Evolutionary conservation across 805 yeast species (phyloP), one percentile per base, ranked within the genome.

Genomic region (Naumovozyma dairenensis): DNA sequence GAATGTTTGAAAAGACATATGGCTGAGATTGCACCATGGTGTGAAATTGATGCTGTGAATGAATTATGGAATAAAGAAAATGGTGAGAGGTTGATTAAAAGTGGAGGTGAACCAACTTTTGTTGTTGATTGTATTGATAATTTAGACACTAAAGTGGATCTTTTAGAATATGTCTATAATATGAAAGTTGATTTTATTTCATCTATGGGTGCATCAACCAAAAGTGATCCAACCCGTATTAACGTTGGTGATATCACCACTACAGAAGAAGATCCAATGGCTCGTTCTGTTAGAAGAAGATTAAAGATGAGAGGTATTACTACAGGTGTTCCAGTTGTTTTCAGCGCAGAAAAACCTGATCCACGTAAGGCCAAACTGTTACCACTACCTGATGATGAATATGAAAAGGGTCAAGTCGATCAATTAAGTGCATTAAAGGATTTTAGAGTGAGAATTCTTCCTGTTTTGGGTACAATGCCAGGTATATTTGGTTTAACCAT

Each of bases 161-260:
- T 92, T 33, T 63, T 92, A 44, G 77, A 77, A 21, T 87, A 69
- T 58, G 79, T 94, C 44, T 63, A 77, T 52, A 65, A 67, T 13
- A 60, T 74, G 28, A 57, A 67, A 2, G 53, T 89, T 21, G 73
- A 72, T n/a, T 80, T 86, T 21, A 71, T 92, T 25, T 77, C 94
- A 4, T 82, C 96, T 1, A 93, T 93, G 76, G 99, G 99, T 18
- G 97, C 99, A 1, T 94, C 96, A 4, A 80, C 95, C 46, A 92
- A 92, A 57, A 80, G 94, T 33, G 99, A 92, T 54, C 93, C 97
- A 9, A 80, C 96, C 3, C 68, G 97, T 49, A 74, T 92, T 37
- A 82, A 85, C 53, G 70, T 92, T 27, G 86, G 86, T 21, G 99
- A 92, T 59, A 74, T 92, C 34, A 77, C 93, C 21, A 73, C 72